phyloP scores from a whole-genome alignment of 2,329 filamentous ascomycete genomes.

The Xylariaceae sp. region DNA sequence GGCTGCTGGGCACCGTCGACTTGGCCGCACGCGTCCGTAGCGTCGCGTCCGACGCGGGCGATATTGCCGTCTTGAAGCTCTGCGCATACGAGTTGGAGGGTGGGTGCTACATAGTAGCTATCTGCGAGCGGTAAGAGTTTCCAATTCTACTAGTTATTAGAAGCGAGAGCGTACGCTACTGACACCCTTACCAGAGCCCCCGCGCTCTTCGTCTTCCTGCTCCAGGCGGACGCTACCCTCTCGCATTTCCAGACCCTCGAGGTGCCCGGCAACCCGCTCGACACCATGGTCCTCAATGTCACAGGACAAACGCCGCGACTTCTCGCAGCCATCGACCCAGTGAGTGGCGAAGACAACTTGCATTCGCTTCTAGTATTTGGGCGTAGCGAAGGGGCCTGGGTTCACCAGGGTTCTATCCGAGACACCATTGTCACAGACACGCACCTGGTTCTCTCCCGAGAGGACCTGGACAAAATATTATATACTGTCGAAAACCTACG shows the following conservation, averaged over 20 bases:
- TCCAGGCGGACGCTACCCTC: conserved; percentile 57
- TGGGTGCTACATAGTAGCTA: conserved; percentile 45
- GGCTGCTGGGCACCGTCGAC: conserved; percentile 59
- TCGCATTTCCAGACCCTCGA: conserved; percentile 56
- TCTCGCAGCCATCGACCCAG: conserved; percentile 49
- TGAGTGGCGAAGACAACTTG: conserved; percentile 25
- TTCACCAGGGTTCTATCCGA: conserved; percentile 12
- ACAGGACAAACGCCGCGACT: conserved; percentile 38
- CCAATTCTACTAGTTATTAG: conserved; percentile 10
- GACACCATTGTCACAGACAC: conserved; percentile 9
- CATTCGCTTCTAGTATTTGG: conserved; percentile 31
- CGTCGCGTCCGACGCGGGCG: conserved; percentile 42
- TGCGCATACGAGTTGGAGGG: conserved; percentile 38
- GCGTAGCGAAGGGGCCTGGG: conserved; percentile 25
- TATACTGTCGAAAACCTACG: conserved; percentile 42
- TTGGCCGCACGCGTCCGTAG: conserved; percentile 53
- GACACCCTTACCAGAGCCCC: conserved; percentile 50
- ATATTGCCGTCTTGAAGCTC: conserved; percentile 56
- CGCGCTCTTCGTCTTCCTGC: conserved; percentile 70
- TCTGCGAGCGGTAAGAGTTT: conserved; percentile 52
- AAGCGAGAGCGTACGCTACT: conserved; percentile 13
- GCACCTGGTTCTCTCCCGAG: conserved; percentile 28
- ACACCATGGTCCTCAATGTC: conserved; percentile 45
- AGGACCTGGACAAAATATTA: conserved; percentile 38
- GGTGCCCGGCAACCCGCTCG: conserved; percentile 70